Conservation (phyloP, 2,329 filamentous ascomycete genomes). For the Cladophialophora immunda region DNA sequence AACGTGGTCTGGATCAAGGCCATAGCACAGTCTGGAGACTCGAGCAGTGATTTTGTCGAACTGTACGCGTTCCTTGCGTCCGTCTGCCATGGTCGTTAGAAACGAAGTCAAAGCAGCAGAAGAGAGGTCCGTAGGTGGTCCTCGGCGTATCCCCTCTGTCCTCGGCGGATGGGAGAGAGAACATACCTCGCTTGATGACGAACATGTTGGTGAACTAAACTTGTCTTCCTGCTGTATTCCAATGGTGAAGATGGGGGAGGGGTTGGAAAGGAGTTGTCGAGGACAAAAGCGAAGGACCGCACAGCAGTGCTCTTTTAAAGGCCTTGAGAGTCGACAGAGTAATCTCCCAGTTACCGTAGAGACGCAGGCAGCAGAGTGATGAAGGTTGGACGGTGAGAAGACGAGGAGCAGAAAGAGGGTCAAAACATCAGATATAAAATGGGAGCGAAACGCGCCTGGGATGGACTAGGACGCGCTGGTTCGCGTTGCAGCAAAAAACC, state of each 20-base stretch:
- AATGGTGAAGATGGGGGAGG: slow-evolving; percentile 10
- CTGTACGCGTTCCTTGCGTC: slow-evolving; percentile 99
- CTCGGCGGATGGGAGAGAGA: slow-evolving; percentile 31
- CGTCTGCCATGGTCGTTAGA: slow-evolving; percentile 68
- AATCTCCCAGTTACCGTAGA: slow-evolving; percentile 26
- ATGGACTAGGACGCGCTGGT: slow-evolving; percentile 16
- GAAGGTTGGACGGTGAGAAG: slow-evolving; percentile 16
- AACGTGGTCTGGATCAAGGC: slow-evolving; percentile 92
- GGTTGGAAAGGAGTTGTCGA: not conserved
- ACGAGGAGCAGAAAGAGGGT: slow-evolving; percentile 22
- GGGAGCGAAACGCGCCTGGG: slow-evolving; percentile 16
- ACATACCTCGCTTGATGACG: slow-evolving; percentile 70
- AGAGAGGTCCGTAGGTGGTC: slow-evolving; percentile 2
- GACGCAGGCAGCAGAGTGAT: slow-evolving; percentile 30
- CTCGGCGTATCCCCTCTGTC: not conserved
- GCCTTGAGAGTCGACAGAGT: slow-evolving; percentile 11
- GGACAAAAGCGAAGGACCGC: slow-evolving; percentile 1
- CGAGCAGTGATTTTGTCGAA: slow-evolving; percentile 99
- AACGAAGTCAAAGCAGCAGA: slow-evolving; percentile 28
- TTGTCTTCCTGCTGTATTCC: slow-evolving; percentile 3
- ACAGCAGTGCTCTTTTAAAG: slow-evolving; percentile 26
- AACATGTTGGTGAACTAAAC: slow-evolving; percentile 57
- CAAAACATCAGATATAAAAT: slow-evolving; percentile 26
- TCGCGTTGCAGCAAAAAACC: slow-evolving; percentile 16
- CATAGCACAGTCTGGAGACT: slow-evolving; percentile 97